Percentiles rank a stretch among this genome's conserved stretches.
Evolutionary conservation across 1,139 yeast genomes (phyloP).

Genomic region (Candida sp.): DNA sequence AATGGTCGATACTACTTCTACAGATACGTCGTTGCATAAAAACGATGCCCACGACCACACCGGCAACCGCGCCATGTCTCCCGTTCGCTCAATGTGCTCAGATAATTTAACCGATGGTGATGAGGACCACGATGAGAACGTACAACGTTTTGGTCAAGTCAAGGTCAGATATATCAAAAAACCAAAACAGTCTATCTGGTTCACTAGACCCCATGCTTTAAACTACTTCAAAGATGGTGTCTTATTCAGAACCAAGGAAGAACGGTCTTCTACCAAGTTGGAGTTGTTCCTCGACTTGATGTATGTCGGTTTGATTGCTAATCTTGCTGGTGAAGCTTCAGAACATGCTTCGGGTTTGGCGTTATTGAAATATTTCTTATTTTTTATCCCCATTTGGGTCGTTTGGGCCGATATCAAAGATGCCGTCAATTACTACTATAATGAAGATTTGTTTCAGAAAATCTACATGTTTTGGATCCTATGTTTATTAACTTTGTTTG

Average conservation of each 20-base stretch:
- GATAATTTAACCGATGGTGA: slow-evolving; percentile 25
- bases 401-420: slow-evolving; percentile 67
- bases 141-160: slow-evolving; percentile 49
- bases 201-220: slow-evolving; percentile 56
- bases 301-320: slow-evolving; percentile 64
- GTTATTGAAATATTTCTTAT: slow-evolving; percentile 45
- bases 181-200: slow-evolving; percentile 42
- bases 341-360: slow-evolving; percentile 48
- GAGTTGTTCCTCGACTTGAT: slow-evolving; percentile 62
- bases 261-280: slow-evolving; percentile 47
- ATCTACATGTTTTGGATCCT: slow-evolving; percentile 53
- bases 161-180: slow-evolving; percentile 45
- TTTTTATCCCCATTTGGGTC: slow-evolving; percentile 59
- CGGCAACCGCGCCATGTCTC: not conserved
- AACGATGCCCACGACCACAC: not conserved
- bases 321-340: slow-evolving; percentile 54
- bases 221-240: slow-evolving; percentile 60
- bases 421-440: slow-evolving; percentile 62
- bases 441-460: slow-evolving; percentile 58
- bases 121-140: slow-evolving; percentile 42
- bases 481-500: slow-evolving; percentile 47
- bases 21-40: not conserved
- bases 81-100: not conserved
- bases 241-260: slow-evolving; percentile 54
- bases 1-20: not conserved